phyloP scores from a whole-genome alignment of 1,139 yeast species.

The Candida dubliniensis region DNA sequence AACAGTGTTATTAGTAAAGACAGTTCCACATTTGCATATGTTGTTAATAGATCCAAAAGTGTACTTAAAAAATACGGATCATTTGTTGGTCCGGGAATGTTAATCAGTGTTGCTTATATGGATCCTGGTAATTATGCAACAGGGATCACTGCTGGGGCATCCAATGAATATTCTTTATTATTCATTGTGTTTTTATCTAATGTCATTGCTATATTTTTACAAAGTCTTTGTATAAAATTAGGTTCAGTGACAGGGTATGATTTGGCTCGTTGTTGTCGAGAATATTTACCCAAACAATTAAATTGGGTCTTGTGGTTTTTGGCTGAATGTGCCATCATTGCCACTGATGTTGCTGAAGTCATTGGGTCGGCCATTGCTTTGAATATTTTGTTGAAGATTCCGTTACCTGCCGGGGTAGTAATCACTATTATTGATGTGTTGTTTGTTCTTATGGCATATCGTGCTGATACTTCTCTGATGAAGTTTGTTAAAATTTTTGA shows the following conservation, averaged over 20 bases:
- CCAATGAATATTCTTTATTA: slow-evolving; percentile 59
- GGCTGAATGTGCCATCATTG: slow-evolving; percentile 79
- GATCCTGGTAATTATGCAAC: slow-evolving; percentile 89
- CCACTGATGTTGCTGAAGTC: slow-evolving; percentile 86
- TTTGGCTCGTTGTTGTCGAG: slow-evolving; percentile 67
- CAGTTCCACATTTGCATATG: slow-evolving; percentile 4
- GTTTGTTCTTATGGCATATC: slow-evolving; percentile 70
- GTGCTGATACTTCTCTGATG: slow-evolving; percentile 65
- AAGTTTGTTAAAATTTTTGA: slow-evolving; percentile 66
- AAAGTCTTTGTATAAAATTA: slow-evolving; percentile 66
- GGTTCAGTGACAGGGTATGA: slow-evolving; percentile 84
- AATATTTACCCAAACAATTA: slow-evolving; percentile 60
- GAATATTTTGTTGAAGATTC: slow-evolving; percentile 65
- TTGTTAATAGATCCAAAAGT: slow-evolving; percentile 7
- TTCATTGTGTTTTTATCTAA: slow-evolving; percentile 69
- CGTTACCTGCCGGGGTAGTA: slow-evolving; percentile 76
- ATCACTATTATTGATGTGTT: slow-evolving; percentile 73
- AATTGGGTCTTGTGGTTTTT: slow-evolving; percentile 59
- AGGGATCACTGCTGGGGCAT: slow-evolving; percentile 75
- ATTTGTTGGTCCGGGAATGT: slow-evolving; percentile 76
- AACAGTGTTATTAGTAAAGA: too few species aligned
- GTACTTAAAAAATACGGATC: slow-evolving; percentile 46
- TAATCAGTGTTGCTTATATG: slow-evolving; percentile 78
- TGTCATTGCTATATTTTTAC: slow-evolving; percentile 71
- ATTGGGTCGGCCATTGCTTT: slow-evolving; percentile 86